phyloP scores from a whole-genome alignment of 1,139 yeast genomes.

The Pichia sp. region DNA sequence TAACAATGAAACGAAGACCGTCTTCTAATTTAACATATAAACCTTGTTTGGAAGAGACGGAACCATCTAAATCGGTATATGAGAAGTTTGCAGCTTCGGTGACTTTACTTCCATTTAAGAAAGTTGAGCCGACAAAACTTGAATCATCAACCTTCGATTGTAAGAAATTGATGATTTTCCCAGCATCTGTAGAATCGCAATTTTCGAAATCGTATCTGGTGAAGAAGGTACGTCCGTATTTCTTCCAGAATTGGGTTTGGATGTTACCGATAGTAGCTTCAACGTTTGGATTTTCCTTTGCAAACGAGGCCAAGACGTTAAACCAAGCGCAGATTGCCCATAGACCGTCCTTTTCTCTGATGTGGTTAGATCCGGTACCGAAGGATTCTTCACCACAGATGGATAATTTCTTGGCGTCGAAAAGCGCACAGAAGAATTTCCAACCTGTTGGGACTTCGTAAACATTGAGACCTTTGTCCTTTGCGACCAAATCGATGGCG shows the following conservation, averaged over 20 bases:
- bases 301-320: constrained; percentile 85
- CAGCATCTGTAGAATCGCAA: constrained; percentile 75
- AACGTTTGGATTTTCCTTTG: constrained; percentile 49
- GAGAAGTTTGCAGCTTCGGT: constrained; percentile 84
- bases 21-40: constrained; percentile 76
- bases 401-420: constrained; percentile 88
- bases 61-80: constrained; percentile 94
- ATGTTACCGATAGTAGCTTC: constrained; percentile 71
- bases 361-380: constrained; percentile 97
- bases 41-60: constrained; percentile 91
- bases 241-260: constrained; percentile 84
- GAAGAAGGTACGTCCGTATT: constrained; percentile 96
- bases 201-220: constrained; percentile 95
- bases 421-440: constrained; percentile 96
- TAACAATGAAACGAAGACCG: constrained; percentile 85
- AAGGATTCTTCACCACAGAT: constrained; percentile 99
- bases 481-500: constrained; percentile 91
- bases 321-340: constrained; percentile 99
- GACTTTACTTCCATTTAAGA: constrained; percentile 45
- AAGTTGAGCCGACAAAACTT: constrained; percentile 43
- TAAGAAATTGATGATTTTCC: constrained; percentile 60
- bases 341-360: constrained; percentile 95
- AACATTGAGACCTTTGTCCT: constrained; percentile 65
- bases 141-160: constrained; percentile 38
- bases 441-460: constrained; percentile 99